Conservation (phyloP, 75 land plant species). For the Pseudotsuga menziesii region DNA sequence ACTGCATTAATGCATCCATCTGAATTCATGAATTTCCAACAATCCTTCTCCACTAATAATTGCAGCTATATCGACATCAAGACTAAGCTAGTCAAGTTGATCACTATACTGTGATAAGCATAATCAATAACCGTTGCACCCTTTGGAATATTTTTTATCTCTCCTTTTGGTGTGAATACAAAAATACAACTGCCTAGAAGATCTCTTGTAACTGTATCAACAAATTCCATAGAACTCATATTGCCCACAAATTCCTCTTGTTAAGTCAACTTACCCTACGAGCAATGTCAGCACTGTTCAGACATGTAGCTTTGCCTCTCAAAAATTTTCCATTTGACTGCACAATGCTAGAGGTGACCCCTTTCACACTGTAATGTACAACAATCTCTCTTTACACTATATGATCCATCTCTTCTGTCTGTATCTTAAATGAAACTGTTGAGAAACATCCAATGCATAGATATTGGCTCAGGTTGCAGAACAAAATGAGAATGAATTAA, state of each 20-base stretch:
- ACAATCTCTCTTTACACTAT: constrained; percentile 95
- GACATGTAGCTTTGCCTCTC: constrained; percentile 36
- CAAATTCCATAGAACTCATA: constrained; percentile 97
- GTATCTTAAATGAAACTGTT: constrained; percentile 44
- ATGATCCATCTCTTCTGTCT: constrained; percentile 93
- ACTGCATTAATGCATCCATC: too few relatives aligned
- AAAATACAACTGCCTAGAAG: constrained; percentile 91
- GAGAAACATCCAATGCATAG: not conserved
- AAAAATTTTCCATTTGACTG: constrained; percentile 29
- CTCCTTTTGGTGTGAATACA: too few relatives aligned
- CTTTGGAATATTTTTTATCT: constrained; percentile 90
- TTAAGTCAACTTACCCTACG: constrained; percentile 99
- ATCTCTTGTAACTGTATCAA: too few relatives aligned
- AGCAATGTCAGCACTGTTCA: constrained; percentile 75
- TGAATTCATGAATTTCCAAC: too few relatives aligned
- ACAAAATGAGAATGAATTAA: too few relatives aligned
- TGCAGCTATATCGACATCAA: too few relatives aligned
- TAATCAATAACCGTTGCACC: constrained; percentile 97
- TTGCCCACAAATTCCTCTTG: constrained; percentile 98
- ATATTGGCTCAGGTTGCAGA: too few relatives aligned
- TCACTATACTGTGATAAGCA: too few relatives aligned
- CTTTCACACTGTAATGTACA: constrained; percentile 84
- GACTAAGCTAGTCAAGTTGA: too few relatives aligned
- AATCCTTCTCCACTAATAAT: too few relatives aligned
- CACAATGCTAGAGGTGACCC: constrained; percentile 24